phyloP scores from a whole-genome alignment of 2,329 filamentous ascomycete genomes.

The Aureobasidium vineae region DNA sequence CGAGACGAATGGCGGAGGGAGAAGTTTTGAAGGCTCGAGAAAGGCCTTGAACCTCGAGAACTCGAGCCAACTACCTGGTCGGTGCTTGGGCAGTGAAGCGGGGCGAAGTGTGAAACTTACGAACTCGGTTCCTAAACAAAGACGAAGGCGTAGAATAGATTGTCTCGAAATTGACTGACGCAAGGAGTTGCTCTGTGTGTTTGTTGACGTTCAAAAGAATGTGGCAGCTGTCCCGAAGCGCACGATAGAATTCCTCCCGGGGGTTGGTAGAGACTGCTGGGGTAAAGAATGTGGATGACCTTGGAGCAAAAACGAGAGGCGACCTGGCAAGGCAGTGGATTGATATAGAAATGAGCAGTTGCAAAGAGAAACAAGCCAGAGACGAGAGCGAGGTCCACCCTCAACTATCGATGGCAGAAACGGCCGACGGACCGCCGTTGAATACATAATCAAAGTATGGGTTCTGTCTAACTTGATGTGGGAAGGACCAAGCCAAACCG shows the following conservation, averaged over 20 bases:
- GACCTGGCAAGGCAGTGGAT: slow-evolving; percentile 17
- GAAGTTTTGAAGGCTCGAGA: slow-evolving; percentile 25
- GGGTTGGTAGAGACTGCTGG: slow-evolving; percentile 21
- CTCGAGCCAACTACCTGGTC: slow-evolving; percentile 5
- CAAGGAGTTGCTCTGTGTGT: slow-evolving; percentile 21
- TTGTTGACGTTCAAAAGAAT: slow-evolving; percentile 25
- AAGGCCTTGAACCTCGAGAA: not conserved
- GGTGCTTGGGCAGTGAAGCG: slow-evolving; percentile 4
- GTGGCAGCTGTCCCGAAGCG: slow-evolving; percentile 25
- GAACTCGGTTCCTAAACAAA: slow-evolving; percentile 22
- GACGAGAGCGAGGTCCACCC: slow-evolving; percentile 3
- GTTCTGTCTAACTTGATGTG: not conserved
- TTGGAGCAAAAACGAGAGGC: slow-evolving; percentile 17
- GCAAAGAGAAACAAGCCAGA: slow-evolving; percentile 6
- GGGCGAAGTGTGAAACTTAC: slow-evolving; percentile 19
- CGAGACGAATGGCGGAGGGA: not conserved
- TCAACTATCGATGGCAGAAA: slow-evolving; percentile 25
- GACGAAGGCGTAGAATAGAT: slow-evolving; percentile 25
- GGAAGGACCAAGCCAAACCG: not conserved
- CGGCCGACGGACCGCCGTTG: slow-evolving; percentile 15
- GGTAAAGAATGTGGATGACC: slow-evolving; percentile 23
- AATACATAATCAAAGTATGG: slow-evolving; percentile 19
- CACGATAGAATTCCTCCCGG: slow-evolving; percentile 21
- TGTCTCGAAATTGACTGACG: slow-evolving; percentile 22
- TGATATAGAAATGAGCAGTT: slow-evolving; percentile 15